Evolutionary conservation across 495 filamentous ascomycete species (phyloP), one percentile per base, ranked within the genome.

Genomic region (Filosporella fistucella): DNA sequence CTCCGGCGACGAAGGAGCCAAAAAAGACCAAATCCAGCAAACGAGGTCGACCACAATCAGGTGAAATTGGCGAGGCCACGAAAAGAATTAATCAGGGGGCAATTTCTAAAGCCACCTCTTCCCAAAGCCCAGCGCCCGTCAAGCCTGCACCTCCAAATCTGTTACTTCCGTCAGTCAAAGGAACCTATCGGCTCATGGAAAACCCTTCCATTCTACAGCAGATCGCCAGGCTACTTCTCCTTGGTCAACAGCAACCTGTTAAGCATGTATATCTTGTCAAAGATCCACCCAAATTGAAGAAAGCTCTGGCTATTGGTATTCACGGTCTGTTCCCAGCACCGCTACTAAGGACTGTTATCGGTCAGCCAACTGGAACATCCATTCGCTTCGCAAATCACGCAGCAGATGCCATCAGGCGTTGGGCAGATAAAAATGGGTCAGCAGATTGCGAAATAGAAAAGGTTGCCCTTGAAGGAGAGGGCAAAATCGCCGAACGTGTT

Each of bases 381-480:
- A 82, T 96, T 47, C 83, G 87, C 33, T 98, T 98, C 61, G 90
- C 91, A 10, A 93, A 86, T 51, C 83, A 87, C 63, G 89, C 88
- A 13, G 89, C 89, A 12, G 80, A 83, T 22, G 82, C 91, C 1
- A 90, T 98, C 53, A 76, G 82, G 47, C 76, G 83, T 47, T 98
- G 89, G 85, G 77, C 84, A 1, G 79, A 86, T 33, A 68, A 70
- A 38, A 79, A 86, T 45, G 68, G 71, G 3, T 78, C 76, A 49
- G 72, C 80, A 13, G 72, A 77, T 37, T 76, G 77, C 38, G 76
- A 81, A 54, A 85, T 98, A 40, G 89, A 95, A 55, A 95, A 94
- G 57, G 84, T 97, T 4, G 89, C 93, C 13, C 73, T 98, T 4
- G 93, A 97, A 70, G 93, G 93, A n/a, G 93, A 98, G 68, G 93